Evolutionary conservation across 2,329 filamentous ascomycete genomes (phyloP).

Genomic region (Pestalotiopsis sp.): DNA sequence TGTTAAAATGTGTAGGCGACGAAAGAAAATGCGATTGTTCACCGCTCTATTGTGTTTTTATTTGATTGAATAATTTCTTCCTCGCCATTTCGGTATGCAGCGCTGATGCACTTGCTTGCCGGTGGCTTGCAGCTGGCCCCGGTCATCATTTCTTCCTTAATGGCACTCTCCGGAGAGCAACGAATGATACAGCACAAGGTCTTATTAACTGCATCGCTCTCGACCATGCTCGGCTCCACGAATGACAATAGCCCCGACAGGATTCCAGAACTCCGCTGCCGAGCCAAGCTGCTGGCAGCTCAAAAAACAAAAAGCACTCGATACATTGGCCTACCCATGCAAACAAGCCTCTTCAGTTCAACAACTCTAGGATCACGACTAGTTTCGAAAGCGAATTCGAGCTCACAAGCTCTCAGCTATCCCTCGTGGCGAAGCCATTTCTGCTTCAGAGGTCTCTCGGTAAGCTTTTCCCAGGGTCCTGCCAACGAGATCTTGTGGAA

Average conservation of each 20-base stretch:
- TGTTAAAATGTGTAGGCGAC: too few species aligned
- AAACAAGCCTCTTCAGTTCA: background rate
- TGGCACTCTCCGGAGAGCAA: background rate
- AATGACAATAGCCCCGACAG: background rate
- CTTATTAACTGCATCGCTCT: background rate
- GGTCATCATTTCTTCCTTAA: background rate
- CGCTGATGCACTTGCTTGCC: too few species aligned
- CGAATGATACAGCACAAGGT: background rate
- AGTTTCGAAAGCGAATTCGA: too few species aligned
- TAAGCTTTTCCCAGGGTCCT: background rate
- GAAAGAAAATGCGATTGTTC: too few species aligned
- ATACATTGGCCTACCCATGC: background rate
- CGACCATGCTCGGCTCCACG: background rate
- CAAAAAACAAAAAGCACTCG: background rate
- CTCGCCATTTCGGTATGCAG: too few species aligned
- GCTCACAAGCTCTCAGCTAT: too few species aligned
- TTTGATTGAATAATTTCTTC: too few species aligned
- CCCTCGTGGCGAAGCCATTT: background rate
- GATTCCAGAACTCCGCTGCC: background rate
- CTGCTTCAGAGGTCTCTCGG: background rate
- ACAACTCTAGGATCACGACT: too few species aligned
- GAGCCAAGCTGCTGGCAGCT: background rate
- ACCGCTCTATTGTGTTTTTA: too few species aligned
- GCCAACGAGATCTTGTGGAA: background rate
- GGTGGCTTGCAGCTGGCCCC: background rate